A percentile compares a stretch with the other conserved stretches of the same genome.
Conservation (phyloP, 495 filamentous ascomycete genomes). For the Achaetomiella virescens region DNA sequence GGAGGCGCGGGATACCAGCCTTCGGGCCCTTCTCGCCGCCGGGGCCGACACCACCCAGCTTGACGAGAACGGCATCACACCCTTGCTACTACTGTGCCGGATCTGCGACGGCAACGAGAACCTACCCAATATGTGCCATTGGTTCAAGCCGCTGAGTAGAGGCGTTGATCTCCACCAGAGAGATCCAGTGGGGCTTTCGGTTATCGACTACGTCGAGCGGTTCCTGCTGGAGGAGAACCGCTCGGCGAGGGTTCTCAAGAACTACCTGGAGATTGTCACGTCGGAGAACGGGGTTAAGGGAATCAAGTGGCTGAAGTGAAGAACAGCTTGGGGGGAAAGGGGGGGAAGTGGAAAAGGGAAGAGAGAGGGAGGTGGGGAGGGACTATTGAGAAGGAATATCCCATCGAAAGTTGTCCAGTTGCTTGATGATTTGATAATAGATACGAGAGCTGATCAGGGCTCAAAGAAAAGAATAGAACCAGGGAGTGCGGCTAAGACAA, state of each 20-base stretch:
- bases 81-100: background rate
- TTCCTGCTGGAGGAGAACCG: background rate
- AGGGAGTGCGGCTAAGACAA: too few species aligned
- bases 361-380: too few species aligned
- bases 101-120: background rate
- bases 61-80: background rate
- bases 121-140: background rate
- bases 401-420: too few species aligned
- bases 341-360: too few species aligned
- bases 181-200: background rate
- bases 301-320: conserved; percentile 1
- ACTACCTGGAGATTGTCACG: background rate
- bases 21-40: conserved; percentile 4
- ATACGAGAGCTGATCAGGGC: too few species aligned
- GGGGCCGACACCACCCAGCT: conserved; percentile 2
- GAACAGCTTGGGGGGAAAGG: too few species aligned
- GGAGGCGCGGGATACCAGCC: background rate
- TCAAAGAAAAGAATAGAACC: too few species aligned
- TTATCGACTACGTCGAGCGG: background rate
- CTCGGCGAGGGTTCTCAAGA: background rate
- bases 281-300: background rate
- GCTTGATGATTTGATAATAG: too few species aligned
- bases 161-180: background rate
- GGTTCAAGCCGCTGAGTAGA: conserved; percentile 2
- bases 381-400: too few species aligned